Conservation (phyloP, 2,329 filamentous ascomycete genomes). For the Neonectria hederae region DNA sequence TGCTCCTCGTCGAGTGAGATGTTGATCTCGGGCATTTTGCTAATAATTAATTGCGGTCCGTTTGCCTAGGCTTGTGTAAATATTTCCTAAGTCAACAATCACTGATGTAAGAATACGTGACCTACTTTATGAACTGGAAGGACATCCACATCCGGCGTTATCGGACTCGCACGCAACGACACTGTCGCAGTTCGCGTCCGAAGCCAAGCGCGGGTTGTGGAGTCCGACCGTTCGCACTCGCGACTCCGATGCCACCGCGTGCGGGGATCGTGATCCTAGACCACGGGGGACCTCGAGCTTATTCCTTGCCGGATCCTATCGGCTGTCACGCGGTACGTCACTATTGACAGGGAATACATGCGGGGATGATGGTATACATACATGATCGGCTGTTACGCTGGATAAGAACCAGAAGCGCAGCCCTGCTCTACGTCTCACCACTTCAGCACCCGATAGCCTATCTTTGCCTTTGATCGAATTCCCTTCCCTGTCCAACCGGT, state of each 20-base stretch:
- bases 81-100: background rate
- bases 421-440: too few species aligned
- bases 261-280: background rate
- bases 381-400: background rate
- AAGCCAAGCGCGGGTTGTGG: background rate
- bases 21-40: constrained; percentile 10
- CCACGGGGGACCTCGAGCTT: background rate
- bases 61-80: background rate
- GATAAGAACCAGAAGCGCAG: background rate
- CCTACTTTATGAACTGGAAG: background rate
- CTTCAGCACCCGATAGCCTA: background rate
- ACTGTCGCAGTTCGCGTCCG: background rate
- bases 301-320: background rate
- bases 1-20: constrained; percentile 39
- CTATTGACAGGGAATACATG: background rate
- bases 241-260: background rate
- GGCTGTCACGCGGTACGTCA: background rate
- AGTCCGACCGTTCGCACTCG: background rate
- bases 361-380: background rate
- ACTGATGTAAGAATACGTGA: background rate
- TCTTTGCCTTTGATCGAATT: background rate
- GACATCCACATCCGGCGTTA: background rate
- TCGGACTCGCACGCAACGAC: background rate
- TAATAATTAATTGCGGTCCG: background rate
- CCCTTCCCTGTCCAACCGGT: background rate